Evolutionary conservation across 2,329 filamentous ascomycete species (phyloP), one percentile per base, ranked within the genome.

Genomic region (Elsinoe australis): DNA sequence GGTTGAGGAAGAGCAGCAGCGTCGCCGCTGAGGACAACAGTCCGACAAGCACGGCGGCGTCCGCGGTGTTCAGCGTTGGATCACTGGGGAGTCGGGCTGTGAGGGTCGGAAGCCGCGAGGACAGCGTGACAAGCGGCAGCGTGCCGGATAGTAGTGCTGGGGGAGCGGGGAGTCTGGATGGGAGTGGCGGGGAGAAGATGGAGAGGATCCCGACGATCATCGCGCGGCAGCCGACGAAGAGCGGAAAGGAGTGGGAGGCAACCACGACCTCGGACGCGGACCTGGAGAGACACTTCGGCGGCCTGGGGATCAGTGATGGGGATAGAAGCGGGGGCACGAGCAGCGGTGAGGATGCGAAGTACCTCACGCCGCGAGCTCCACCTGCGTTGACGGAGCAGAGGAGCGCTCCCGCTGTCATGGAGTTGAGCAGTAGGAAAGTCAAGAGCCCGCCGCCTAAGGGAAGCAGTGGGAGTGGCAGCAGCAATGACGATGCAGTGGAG

Each of bases 121-220:
- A 95, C 60, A 95, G 90, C 0, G 84, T 95, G 50, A 85, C 83
- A 49, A 94, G 85, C 7, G 89, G 87, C 60, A n/a, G n/a, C n/a
- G n/a, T n/a, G n/a, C n/a, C n/a, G n/a, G n/a, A n/a, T n/a, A n/a
- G n/a, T n/a, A n/a, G n/a, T n/a, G n/a, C n/a, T n/a, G n/a, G n/a
- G n/a, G 92, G 90, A 66, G 31, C 33, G 12, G 45, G 33, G 15
- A 36, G 31, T 9, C n/a, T 36, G 3, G 45, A 48, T 22, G 44
- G 44, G 3, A 21, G 28, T 15, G 39, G 39, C 4, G 88, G 87
- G 2, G 90, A 95, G 59, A 79, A 83, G 35, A 81, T 79, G 28
- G 88, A 95, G 47, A 87, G 94, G 49, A 71, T 87, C 28, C 80
- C 87, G 6, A 76, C 89, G 8, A 78, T 86, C 31, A 78, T 90